Base-by-base conservation (phyloP, 1,284 basidiomycete genomes). In the Rhodotorula glutinis region DNA sequence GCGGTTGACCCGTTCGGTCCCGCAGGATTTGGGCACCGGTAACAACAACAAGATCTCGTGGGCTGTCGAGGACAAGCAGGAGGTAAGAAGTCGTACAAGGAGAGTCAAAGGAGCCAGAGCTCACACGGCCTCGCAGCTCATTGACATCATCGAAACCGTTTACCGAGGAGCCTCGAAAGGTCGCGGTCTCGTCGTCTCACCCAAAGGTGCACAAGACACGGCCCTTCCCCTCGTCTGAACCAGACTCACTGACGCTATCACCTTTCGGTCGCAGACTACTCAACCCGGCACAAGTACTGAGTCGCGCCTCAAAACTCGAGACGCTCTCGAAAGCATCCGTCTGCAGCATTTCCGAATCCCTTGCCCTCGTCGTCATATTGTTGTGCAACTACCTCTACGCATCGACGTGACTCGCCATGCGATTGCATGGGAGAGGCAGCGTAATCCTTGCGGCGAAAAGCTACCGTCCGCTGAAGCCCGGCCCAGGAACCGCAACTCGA, bases 21-120 rank as follows among this genome's bases (percentile, higher is more conserved):
- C 7, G 23, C 30, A 51, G 49, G 49, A 53, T 86, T 82, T 65
- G 29, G 64, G 95, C 21, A 98, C 95, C 58, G 95, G 96, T 82
- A 98, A 99, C 82, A 98, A 99, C 81, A 98, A 98, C 82, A 98
- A 99, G 69, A 94, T 92, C 79, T 96, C 95, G 79, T 97, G 93
- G 93, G 86, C 92, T 30, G 94, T 97, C 86, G 90, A 92, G 77
- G 92, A 93, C 79, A 95, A 97, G 78, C 92, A 97, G 82, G 89
- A 98, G 85, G 88, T 91, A 69, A 57, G 85, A 75, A 4, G 69
- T 27, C 33, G 38, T 19, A 16, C 60, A 23, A 46, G 14, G 52
- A 17, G 27, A 30, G n/a, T 7, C 29, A 51, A 16, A 25, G 9
- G 52, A 7, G 3, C 52, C 14, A 7, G 11, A 14, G 27, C 29